These are phyloP conservation scores for Liquidambar formosana DNA, from an alignment of 164 flowering plant genomes.

Conservation along the genomic window DNA sequence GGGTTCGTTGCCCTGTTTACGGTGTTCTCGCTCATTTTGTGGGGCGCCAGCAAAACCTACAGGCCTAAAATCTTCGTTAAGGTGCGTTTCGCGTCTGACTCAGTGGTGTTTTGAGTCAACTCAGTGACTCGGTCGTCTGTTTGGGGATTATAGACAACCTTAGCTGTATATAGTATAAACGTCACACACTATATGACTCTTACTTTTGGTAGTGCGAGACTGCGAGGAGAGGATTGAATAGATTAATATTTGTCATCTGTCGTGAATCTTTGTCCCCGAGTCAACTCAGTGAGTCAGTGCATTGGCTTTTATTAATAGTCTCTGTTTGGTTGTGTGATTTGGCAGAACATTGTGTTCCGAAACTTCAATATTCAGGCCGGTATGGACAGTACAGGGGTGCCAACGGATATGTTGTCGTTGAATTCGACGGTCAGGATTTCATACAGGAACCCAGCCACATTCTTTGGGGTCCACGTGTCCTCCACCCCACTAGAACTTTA, in stretches of 20 bases:
- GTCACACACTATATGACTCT: no score
- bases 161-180: no score
- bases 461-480: conserved; percentile 85
- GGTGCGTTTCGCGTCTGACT: conserved; percentile 38
- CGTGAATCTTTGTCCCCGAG: neutral
- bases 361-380: conserved; percentile 74
- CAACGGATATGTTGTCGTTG: conserved; percentile 81
- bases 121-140: neutral
- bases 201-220: no score
- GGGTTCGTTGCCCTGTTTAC: conserved; percentile 56
- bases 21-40: conserved; percentile 70
- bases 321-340: neutral
- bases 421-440: conserved; percentile 71
- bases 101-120: neutral
- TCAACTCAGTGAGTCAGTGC: conserved; percentile 8
- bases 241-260: neutral
- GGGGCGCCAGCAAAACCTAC: conserved; percentile 76
- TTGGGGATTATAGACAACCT: no score
- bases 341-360: conserved; percentile 67
- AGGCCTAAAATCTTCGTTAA: conserved; percentile 56
- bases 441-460: conserved; percentile 69
- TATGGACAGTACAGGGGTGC: conserved; percentile 62
- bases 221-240: no score
- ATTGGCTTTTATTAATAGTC: neutral
- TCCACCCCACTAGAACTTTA: conserved; percentile 60